Evolutionary conservation across 495 filamentous ascomycete genomes (phyloP), one percentile per base, ranked within the genome.

Genomic region (Cenococcum geophilum): DNA sequence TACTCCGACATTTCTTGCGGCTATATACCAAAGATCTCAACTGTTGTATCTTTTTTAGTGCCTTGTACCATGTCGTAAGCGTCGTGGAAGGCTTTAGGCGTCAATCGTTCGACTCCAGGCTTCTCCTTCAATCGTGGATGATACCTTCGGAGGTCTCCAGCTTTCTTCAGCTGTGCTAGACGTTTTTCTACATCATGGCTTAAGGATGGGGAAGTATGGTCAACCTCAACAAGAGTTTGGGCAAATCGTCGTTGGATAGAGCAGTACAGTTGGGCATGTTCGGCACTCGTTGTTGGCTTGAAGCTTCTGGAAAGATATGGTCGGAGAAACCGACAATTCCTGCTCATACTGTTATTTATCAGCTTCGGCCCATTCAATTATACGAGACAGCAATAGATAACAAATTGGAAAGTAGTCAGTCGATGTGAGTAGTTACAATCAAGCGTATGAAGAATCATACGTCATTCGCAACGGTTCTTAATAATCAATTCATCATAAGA

Each of bases 391-490:
- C 14, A 32, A 40, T 45, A 60, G 34, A 63, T 48, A 60, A 8
- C 12, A 36, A 50, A 51, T 55, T 56, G 12, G 55, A 70, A 34
- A 53, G 40, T 21, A 35, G 66, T 62, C 51, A 48, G 51, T 59
- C 75, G 68, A 69, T 64, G 80, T 76, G 78, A 78, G 36, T 48
- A 77, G 73, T 73, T 81, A 73, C 78, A 79, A 84, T 86, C 85
- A 87, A 74, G 71, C 81, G 78, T 75, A 75, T 69, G 63, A 62
- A 43, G 40, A 72, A 27, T 3, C 32, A 35, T 27, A 1, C 80
- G 83, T 93, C 89, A 92, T 84, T 88, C 88, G 91, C 92, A 95
- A 90, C 91, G 91, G 91, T 96, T 96, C 91, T 85, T 77, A 32
- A 60, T 56, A 65, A 23, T 52, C 21, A 25, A 52, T 52, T 52